Evolutionary conservation across 805 yeast species (phyloP).

Genomic region (Saturnispora besseyi): DNA sequence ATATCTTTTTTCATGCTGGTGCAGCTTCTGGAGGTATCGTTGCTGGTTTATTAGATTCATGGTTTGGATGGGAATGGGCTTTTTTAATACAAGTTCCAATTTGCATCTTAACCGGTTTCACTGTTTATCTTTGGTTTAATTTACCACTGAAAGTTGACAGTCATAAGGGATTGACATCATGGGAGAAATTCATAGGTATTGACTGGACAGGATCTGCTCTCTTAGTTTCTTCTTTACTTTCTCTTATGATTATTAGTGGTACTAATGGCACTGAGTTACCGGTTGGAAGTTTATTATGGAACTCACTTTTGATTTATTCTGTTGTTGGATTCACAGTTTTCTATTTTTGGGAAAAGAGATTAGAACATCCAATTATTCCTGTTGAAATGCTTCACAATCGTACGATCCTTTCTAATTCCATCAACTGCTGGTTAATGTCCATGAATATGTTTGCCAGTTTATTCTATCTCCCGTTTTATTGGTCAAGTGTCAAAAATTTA

Average conservation of each 20-base stretch:
- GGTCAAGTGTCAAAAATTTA: conserved; percentile 23
- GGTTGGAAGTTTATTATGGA: conserved; percentile 39
- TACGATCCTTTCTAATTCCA: conserved; percentile 56
- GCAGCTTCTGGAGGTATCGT: conserved; percentile 62
- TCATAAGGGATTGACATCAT: conserved; percentile 26
- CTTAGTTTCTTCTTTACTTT: conserved; percentile 47
- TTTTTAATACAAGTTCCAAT: conserved; percentile 47
- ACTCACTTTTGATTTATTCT: conserved; percentile 13
- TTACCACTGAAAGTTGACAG: conserved; percentile 27
- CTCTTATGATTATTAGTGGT: conserved; percentile 57
- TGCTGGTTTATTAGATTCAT: conserved; percentile 48
- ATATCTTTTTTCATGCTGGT: conserved; percentile 69
- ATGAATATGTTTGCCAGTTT: conserved; percentile 58
- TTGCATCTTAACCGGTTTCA: conserved; percentile 32
- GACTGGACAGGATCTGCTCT: conserved; percentile 56
- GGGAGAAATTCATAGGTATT: conserved; percentile 11
- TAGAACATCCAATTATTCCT: conserved; percentile 58
- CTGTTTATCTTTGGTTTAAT: conserved; percentile 31
- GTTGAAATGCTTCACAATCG: conserved; percentile 45
- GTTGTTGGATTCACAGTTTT: conserved; percentile 13
- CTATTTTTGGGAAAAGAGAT: conserved; percentile 13
- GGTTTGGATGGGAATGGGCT: conserved; percentile 60
- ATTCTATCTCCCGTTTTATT: conserved; percentile 65
- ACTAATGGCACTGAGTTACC: conserved; percentile 50
- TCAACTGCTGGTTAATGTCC: conserved; percentile 61